Evolutionary conservation across 495 filamentous ascomycete genomes (phyloP).

Genomic region (Xylaria scruposa): DNA sequence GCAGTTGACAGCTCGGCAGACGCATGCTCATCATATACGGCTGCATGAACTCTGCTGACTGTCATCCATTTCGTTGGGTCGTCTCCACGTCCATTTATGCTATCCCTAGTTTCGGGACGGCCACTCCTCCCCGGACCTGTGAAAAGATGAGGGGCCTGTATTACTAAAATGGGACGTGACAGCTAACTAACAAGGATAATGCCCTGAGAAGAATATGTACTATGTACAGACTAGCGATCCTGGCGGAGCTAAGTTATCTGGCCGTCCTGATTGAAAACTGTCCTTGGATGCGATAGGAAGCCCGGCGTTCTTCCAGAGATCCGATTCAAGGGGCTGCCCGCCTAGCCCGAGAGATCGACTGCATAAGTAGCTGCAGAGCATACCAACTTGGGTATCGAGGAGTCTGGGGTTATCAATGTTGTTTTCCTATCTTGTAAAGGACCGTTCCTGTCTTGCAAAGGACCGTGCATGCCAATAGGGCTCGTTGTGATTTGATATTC

Average conservation of each 20-base stretch:
- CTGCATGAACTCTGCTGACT: slow-evolving; percentile 6
- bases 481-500: not conserved
- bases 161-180: slow-evolving; percentile 1
- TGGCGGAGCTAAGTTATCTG: not conserved
- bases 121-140: not conserved
- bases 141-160: not conserved
- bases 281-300: slow-evolving; percentile 1
- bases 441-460: too few species aligned
- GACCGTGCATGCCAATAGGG: not conserved
- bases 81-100: not conserved
- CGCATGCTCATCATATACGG: not conserved
- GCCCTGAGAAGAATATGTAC: not conserved
- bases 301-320: not conserved
- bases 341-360: not conserved
- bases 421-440: not conserved
- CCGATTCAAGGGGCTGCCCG: not conserved
- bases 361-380: not conserved
- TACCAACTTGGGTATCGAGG: not conserved
- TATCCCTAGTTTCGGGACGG: not conserved
- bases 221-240: not conserved
- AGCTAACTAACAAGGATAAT: not conserved
- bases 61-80: not conserved
- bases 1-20: slow-evolving; percentile 20
- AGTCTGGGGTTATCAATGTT: not conserved
- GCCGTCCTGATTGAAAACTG: not conserved